Conservation (phyloP, 768 basidiomycete genomes). For the Termitomyces sp. region DNA sequence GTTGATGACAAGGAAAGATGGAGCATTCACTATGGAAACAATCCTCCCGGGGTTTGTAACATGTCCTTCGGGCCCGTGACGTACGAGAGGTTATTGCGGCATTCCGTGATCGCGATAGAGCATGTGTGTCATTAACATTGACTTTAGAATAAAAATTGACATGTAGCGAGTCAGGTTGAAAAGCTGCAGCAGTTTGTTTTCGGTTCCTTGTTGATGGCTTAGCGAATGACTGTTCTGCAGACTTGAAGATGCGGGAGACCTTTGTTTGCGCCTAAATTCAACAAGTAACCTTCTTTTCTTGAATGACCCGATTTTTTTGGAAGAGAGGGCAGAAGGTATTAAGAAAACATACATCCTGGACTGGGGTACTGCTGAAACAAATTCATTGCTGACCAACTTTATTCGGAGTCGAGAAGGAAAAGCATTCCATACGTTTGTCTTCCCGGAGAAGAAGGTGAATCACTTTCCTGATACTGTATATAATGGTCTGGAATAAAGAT, state of each 20-base stretch:
- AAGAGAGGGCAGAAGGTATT: slow-evolving; percentile 24
- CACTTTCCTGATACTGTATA: not conserved
- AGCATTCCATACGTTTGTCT: slow-evolving; percentile 45
- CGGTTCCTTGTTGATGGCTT: not conserved
- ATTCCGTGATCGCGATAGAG: not conserved
- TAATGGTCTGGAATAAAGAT: slow-evolving; percentile 1
- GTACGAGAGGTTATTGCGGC: slow-evolving; percentile 2
- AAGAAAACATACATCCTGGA: slow-evolving; percentile 41
- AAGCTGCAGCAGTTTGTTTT: slow-evolving; percentile 18
- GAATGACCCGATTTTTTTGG: slow-evolving; percentile 51
- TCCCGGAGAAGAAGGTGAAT: slow-evolving; percentile 37
- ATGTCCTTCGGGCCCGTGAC: slow-evolving; percentile 23
- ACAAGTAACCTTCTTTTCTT: slow-evolving; percentile 38
- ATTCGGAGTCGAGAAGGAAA: slow-evolving; percentile 11
- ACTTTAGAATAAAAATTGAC: not conserved
- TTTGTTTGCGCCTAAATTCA: slow-evolving; percentile 39
- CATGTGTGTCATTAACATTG: slow-evolving; percentile 4
- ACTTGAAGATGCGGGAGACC: slow-evolving; percentile 27
- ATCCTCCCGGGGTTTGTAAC: slow-evolving; percentile 27
- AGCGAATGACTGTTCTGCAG: slow-evolving; percentile 15
- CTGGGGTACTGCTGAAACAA: slow-evolving; percentile 37
- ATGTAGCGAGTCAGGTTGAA: slow-evolving; percentile 12
- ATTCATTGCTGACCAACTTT: slow-evolving; percentile 26
- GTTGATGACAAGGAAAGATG: slow-evolving; percentile 19
- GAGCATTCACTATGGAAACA: slow-evolving; percentile 33